These are phyloP conservation scores for Salix koriyanagi DNA, from an alignment of 345 rosid genomes.

Conservation along the genomic window DNA sequence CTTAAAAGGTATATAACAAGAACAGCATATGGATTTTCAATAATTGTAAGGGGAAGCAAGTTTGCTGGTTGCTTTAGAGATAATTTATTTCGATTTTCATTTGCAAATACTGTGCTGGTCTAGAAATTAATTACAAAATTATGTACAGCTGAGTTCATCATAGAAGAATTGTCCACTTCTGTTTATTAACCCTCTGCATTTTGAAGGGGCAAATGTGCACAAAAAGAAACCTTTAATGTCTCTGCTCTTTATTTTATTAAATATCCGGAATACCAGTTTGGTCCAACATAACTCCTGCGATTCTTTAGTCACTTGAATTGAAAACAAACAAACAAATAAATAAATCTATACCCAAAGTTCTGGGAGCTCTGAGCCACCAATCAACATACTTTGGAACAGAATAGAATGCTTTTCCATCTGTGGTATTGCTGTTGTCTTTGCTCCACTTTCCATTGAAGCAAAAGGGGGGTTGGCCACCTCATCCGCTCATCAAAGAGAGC, in stretches of 20 bases:
- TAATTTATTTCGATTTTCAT: not conserved
- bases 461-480: not conserved
- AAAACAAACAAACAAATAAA: not conserved
- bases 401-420: not conserved
- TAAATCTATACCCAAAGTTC: slow-evolving; percentile 12
- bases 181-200: slow-evolving; percentile 5
- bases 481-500: not conserved
- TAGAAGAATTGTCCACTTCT: not conserved
- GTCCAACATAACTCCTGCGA: not conserved
- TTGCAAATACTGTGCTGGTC: not conserved
- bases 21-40: not conserved
- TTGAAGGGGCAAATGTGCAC: slow-evolving; percentile 13
- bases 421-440: not conserved
- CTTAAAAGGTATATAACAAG: slow-evolving; percentile 12
- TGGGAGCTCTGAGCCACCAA: slow-evolving; percentile 5
- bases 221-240: not conserved
- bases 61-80: not conserved
- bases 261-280: not conserved
- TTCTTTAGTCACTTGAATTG: not conserved
- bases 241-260: not conserved
- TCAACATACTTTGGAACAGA: not conserved
- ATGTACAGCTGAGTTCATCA: not conserved
- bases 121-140: not conserved
- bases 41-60: slow-evolving; percentile 13
- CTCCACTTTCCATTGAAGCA: slow-evolving; percentile 2